These are phyloP conservation scores for Evernia prunastri DNA, from an alignment of 495 filamentous ascomycete species.

Conservation along the genomic window DNA sequence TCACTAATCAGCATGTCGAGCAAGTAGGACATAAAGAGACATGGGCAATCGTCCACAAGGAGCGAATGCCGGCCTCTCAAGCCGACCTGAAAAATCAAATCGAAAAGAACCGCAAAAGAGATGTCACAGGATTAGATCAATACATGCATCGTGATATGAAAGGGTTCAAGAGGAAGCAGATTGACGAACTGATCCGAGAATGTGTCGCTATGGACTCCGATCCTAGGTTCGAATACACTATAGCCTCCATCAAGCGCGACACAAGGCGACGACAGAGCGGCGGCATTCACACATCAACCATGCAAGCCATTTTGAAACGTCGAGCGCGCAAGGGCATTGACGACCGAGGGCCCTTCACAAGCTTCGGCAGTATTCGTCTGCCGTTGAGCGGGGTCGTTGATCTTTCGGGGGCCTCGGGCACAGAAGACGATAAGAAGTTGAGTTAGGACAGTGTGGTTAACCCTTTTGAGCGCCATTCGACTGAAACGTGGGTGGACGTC, in stretches of 20 bases:
- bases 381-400: neutral
- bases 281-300: conserved; percentile 4
- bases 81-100: conserved; percentile 17
- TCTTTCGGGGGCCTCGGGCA: neutral
- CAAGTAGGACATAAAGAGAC: neutral
- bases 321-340: conserved; percentile 6
- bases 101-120: conserved; percentile 17
- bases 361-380: neutral
- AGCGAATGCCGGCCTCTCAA: conserved; percentile 15
- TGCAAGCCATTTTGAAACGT: conserved; percentile 24
- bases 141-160: conserved; percentile 19
- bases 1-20: neutral
- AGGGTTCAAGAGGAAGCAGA: conserved; percentile 20
- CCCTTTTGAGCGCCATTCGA: conserved; percentile 7
- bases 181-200: conserved; percentile 20
- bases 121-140: conserved; percentile 1
- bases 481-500: neutral
- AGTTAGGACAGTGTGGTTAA: conserved; percentile 3
- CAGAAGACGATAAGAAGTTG: conserved; percentile 15
- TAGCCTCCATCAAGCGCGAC: conserved; percentile 19
- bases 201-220: conserved; percentile 11
- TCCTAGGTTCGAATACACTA: conserved; percentile 17
- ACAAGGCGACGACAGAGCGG: neutral
- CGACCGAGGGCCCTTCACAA: neutral
- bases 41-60: conserved; percentile 17